Evolutionary conservation across 768 basidiomycete genomes (phyloP), one percentile per base, ranked within the genome.

Genomic region (Suillus discolor): DNA sequence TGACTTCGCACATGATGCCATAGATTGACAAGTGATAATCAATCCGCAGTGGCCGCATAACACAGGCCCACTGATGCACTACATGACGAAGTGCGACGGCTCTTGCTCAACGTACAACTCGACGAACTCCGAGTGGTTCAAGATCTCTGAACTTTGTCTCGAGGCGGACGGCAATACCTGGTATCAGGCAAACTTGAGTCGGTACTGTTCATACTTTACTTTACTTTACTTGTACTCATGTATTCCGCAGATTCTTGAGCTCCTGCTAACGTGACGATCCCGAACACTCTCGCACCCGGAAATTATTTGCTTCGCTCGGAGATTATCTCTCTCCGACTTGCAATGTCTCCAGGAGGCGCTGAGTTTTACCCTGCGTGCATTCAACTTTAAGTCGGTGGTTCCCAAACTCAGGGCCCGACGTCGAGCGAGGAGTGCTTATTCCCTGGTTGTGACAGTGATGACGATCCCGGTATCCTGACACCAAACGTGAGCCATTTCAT

Each of bases 281-380:
- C 88, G 12, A 64, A 71, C 18, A 83, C 79, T 62, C 77, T 94
- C 61, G 82, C 85, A 0, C 74, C 89, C 1, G 92, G 92, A 2
- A 81, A 88, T 70, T 94, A 93, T 73, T 80, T 94, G 55, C 74
- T 93, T 70, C 90, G 92, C 7, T 86, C 92, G 74, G 92, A 94
- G 65, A 84, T 94, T 73, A 88, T 94, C 73, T 86, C 89, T 11
- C 85, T 94, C 18, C 92, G 93, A 68, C 81, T 86, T 42, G 92
- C 82, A n/a, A 77, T 75, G 38, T 67, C 73, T 2, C 8, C 66
- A 6, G 87, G 87, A 6, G 90, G 90, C 20, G 92, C 90, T 2
- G 76, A 77, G 65, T 78, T 77, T 62, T 77, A 77, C 57, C 74
- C 72, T 0, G 77, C 62, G 3, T 77, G 77, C 36, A 66, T 74